Evolutionary conservation across 306 rosid genomes (phyloP).

Genomic region (cucumber (Cucumis sativus)): DNA sequence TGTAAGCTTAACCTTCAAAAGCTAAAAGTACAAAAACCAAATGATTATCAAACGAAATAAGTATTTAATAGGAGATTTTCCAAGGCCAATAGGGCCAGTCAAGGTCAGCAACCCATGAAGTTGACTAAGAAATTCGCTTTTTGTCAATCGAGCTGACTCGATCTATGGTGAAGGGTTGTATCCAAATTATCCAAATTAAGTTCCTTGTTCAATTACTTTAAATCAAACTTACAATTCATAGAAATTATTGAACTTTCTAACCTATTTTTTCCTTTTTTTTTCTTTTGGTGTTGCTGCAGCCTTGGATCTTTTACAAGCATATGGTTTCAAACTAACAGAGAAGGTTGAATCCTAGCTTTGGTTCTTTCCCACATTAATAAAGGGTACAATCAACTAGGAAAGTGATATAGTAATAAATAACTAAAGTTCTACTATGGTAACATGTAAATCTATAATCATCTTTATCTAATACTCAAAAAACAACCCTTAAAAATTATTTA

Average conservation of each 20-base stretch:
- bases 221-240: not conserved
- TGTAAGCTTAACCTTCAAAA: too few relatives aligned
- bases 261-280: not conserved
- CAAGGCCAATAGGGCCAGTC: not conserved
- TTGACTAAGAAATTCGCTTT: not conserved
- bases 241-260: too few relatives aligned
- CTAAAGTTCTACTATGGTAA: not conserved
- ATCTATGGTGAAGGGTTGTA: not conserved
- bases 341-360: constrained; percentile 24
- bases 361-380: not conserved
- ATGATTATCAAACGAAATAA: not conserved
- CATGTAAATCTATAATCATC: not conserved
- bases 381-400: not conserved
- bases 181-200: not conserved
- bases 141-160: not conserved
- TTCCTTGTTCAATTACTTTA: not conserved
- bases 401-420: not conserved
- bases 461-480: not conserved
- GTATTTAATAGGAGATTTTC: not conserved
- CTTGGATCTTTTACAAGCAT: constrained; percentile 59
- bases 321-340: constrained; percentile 78
- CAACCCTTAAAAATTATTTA: not conserved
- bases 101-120: not conserved
- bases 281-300: constrained; percentile 30
- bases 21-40: too few relatives aligned